A percentile compares a stretch with the other conserved stretches of the same genome.
Conservation (phyloP, 768 basidiomycete genomes). For the Tulasnella sp. region DNA sequence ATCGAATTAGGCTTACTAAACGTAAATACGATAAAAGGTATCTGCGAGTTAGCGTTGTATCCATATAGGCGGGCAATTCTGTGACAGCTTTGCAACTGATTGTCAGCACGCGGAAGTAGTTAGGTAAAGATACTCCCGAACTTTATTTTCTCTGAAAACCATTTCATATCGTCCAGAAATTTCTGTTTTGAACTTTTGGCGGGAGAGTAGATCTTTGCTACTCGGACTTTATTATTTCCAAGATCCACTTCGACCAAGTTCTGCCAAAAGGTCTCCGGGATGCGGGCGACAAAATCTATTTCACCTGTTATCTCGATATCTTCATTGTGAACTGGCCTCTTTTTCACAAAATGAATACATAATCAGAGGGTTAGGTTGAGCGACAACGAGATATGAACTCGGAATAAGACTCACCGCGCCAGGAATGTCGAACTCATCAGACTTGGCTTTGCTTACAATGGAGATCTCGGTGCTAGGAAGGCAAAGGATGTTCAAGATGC, state of each 20-base stretch:
- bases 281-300: not conserved
- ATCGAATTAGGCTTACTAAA: not conserved
- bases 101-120: no score
- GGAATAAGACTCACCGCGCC: not conserved
- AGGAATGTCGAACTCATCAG: not conserved
- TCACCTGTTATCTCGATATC: not conserved
- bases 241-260: not conserved
- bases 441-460: not conserved
- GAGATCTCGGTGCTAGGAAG: not conserved
- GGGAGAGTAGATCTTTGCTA: not conserved
- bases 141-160: no score
- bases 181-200: not conserved
- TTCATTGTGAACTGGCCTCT: not conserved
- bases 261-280: not conserved
- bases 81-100: not conserved
- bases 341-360: no score
- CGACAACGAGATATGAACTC: not conserved
- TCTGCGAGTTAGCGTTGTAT: not conserved
- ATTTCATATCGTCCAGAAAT: not conserved
- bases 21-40: not conserved
- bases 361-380: not conserved
- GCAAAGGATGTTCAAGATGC: not conserved
- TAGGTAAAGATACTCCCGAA: no score
- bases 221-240: not conserved
- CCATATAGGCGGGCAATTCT: not conserved